Conservation (phyloP, 2,329 filamentous ascomycete species). For the Xylaria sp. region DNA sequence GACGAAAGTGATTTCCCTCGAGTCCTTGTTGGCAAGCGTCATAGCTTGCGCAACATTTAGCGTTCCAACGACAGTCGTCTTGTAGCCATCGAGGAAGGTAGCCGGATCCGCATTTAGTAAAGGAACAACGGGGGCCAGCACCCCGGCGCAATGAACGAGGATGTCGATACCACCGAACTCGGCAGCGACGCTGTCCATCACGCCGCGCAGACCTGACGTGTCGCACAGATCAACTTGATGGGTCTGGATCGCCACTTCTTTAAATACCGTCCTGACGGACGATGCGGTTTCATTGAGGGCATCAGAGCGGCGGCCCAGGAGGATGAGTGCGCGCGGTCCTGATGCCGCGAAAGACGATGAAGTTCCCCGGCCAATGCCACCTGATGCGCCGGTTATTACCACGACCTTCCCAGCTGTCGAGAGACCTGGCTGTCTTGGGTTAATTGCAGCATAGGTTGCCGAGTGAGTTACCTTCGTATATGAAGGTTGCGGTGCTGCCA, state of each 20-base stretch:
- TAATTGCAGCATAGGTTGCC: slow-evolving; percentile 32
- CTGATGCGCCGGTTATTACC: slow-evolving; percentile 51
- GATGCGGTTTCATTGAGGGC: slow-evolving; percentile 31
- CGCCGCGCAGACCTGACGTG: slow-evolving; percentile 37
- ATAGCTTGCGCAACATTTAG: slow-evolving; percentile 48
- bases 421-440: slow-evolving; percentile 30
- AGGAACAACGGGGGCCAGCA: slow-evolving; percentile 34
- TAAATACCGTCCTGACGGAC: slow-evolving; percentile 7
- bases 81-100: slow-evolving; percentile 49
- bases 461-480: slow-evolving; percentile 35
- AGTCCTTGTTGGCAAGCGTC: slow-evolving; percentile 30
- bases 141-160: slow-evolving; percentile 50
- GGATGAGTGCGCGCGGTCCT: slow-evolving; percentile 41
- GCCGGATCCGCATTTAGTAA: slow-evolving; percentile 39
- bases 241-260: slow-evolving; percentile 36
- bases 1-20: slow-evolving; percentile 36
- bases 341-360: slow-evolving; percentile 51
- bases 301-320: slow-evolving; percentile 35
- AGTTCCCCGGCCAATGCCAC: slow-evolving; percentile 51
- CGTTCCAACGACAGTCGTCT: slow-evolving; percentile 47
- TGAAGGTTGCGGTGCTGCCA: slow-evolving; percentile 30
- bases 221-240: slow-evolving; percentile 43
- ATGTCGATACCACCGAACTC: slow-evolving; percentile 51
- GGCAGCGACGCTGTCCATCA: slow-evolving; percentile 36
- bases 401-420: slow-evolving; percentile 45